Evolutionary conservation across 345 rosid genomes (phyloP).

Genomic region (Eucalyptus sp.): DNA sequence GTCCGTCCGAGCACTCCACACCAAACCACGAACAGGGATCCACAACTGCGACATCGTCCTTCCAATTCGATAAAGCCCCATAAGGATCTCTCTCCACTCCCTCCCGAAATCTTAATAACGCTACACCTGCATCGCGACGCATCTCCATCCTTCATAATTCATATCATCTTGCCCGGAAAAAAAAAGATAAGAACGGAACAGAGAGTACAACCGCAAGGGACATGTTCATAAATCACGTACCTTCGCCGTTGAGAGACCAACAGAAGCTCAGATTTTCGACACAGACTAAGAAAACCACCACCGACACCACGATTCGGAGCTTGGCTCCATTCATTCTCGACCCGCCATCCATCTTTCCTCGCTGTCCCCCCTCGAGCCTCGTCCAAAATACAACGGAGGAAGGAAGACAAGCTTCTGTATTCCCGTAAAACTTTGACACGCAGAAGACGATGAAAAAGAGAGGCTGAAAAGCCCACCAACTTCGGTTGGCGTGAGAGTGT

Average conservation of each 20-base stretch:
- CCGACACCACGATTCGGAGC: constrained; percentile 1
- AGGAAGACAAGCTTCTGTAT: background rate
- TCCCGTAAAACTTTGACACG: background rate
- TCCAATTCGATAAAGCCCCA: constrained; percentile 58
- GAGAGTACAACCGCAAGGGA: background rate
- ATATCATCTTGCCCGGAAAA: background rate
- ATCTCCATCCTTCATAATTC: background rate
- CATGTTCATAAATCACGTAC: background rate
- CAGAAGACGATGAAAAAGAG: background rate
- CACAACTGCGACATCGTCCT: background rate
- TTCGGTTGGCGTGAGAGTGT: background rate
- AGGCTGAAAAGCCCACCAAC: background rate
- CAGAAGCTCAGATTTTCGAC: constrained; percentile 9
- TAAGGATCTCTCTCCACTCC: constrained; percentile 58
- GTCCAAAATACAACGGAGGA: background rate
- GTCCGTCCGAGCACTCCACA: constrained; percentile 57
- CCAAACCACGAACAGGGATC: constrained; percentile 85
- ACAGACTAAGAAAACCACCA: constrained; percentile 5
- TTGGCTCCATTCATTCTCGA: background rate
- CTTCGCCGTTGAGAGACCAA: constrained; percentile 27
- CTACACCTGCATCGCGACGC: constrained; percentile 29
- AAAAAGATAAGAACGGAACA: background rate
- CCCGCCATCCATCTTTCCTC: background rate
- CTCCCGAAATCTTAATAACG: constrained; percentile 51
- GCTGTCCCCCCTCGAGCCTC: background rate